phyloP scores from a whole-genome alignment of 805 yeast genomes.

The Saturnispora mendoncae region DNA sequence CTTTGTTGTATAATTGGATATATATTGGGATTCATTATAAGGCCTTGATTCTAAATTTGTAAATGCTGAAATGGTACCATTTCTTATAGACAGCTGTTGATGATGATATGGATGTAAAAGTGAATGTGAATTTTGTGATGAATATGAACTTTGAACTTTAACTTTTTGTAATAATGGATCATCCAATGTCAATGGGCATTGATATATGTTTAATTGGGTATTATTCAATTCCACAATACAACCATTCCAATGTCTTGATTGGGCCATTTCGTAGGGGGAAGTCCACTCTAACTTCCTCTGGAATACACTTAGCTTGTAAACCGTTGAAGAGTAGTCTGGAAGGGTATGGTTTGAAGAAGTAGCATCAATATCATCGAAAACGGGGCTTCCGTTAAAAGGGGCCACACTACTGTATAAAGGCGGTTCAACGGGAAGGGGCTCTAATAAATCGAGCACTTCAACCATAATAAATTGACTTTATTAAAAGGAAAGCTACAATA shows the following conservation, averaged over 20 bases:
- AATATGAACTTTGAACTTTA: conserved; percentile 12
- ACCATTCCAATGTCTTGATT: conserved; percentile 61
- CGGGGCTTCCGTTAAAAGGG: conserved; percentile 30
- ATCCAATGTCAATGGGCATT: conserved; percentile 15
- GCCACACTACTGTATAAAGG: conserved; percentile 30
- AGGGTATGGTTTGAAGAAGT: conserved; percentile 32
- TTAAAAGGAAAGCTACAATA: background rate
- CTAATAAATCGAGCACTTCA: conserved; percentile 11
- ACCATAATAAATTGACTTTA: background rate
- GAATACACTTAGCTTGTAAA: conserved; percentile 48
- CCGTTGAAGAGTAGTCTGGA: conserved; percentile 62
- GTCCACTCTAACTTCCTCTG: conserved; percentile 66
- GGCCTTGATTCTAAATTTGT: background rate
- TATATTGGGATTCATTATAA: conserved; percentile 15
- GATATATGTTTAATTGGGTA: conserved; percentile 71
- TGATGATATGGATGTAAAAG: conserved; percentile 15
- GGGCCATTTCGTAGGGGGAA: conserved; percentile 66
- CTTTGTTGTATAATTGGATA: conserved; percentile 24
- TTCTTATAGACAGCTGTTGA: conserved; percentile 9
- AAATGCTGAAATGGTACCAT: conserved; percentile 4
- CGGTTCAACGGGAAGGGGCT: conserved; percentile 34
- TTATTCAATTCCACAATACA: conserved; percentile 70
- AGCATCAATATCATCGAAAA: conserved; percentile 20
- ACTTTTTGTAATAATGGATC: conserved; percentile 10
- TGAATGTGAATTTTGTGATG: conserved; percentile 11